phyloP scores from a whole-genome alignment of 2,329 filamentous ascomycete genomes.

The Talaromyces verruculosus region DNA sequence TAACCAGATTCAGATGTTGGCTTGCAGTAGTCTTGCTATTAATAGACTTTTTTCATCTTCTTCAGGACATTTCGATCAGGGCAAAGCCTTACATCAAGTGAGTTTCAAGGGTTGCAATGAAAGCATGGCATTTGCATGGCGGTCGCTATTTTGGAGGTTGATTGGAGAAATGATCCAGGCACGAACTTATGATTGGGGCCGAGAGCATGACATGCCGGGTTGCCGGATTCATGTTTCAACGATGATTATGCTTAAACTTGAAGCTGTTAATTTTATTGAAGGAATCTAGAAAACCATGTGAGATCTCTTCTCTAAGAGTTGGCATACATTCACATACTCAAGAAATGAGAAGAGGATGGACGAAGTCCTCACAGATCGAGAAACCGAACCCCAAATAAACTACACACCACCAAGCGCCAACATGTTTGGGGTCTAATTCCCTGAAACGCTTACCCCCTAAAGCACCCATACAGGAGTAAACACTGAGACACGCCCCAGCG shows the following conservation, averaged over 20 bases:
- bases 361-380: neutral
- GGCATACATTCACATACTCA: neutral
- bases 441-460: neutral
- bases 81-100: neutral
- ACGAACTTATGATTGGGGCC: neutral
- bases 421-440: neutral
- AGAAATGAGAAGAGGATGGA: neutral
- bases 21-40: neutral
- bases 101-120: neutral
- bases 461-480: neutral
- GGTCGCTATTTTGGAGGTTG: neutral
- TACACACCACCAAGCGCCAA: conserved; percentile 1
- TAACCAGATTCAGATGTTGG: neutral
- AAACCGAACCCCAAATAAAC: neutral
- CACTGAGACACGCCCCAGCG: neutral
- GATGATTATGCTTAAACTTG: neutral
- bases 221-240: neutral
- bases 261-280: neutral
- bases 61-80: neutral
- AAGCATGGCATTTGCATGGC: neutral
- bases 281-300: neutral
- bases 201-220: neutral
- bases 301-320: neutral
- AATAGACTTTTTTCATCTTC: neutral
- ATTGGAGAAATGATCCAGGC: neutral